Percentiles rank a stretch among this genome's conserved stretches.
Evolutionary conservation across 371 early-diverging fungal species (phyloP).

Genomic region (Chytridium lagenaria): DNA sequence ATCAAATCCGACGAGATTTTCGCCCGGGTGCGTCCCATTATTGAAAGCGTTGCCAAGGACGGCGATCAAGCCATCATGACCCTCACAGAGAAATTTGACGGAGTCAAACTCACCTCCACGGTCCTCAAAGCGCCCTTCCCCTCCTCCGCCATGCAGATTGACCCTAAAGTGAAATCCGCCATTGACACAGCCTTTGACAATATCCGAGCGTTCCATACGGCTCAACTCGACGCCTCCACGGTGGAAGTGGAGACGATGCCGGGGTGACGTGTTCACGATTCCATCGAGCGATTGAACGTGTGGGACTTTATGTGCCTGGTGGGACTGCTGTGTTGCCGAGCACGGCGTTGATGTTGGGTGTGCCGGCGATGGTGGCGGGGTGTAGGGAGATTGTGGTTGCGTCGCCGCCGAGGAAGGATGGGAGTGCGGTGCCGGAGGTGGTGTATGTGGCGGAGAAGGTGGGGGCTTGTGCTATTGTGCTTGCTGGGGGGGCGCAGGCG

Average conservation of each 20-base stretch:
- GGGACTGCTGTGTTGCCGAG: constrained; percentile 97
- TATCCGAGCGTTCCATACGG: constrained; percentile 90
- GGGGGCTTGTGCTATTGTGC: constrained; percentile 86
- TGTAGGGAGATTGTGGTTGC: constrained; percentile 94
- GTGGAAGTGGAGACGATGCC: constrained; percentile 95
- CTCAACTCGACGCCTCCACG: constrained; percentile 78
- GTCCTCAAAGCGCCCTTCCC: constrained; percentile 89
- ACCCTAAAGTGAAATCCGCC: constrained; percentile 74
- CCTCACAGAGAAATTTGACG: constrained; percentile 89
- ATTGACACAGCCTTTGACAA: constrained; percentile 96
- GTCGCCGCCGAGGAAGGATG: constrained; percentile 94
- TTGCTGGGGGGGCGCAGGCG: constrained; percentile 98
- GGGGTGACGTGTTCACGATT: constrained; percentile 91
- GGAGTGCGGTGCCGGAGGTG: constrained; percentile 92
- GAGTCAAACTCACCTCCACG: constrained; percentile 70
- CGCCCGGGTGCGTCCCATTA: constrained; percentile 87
- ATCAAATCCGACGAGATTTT: constrained; percentile 87
- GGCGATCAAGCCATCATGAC: constrained; percentile 90
- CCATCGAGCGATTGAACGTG: constrained; percentile 91
- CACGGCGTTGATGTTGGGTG: constrained; percentile 93
- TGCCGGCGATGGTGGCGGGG: constrained; percentile 97
- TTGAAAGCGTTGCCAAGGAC: constrained; percentile 76
- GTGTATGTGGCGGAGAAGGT: constrained; percentile 97
- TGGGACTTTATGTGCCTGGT: constrained; percentile 97
- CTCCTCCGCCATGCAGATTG: constrained; percentile 67